A percentile compares a stretch with the other conserved stretches of the same genome.
These are phyloP conservation scores for Coemansia sp. DNA, from an alignment of 192 early-diverging fungal genomes.

Conservation along the genomic window DNA sequence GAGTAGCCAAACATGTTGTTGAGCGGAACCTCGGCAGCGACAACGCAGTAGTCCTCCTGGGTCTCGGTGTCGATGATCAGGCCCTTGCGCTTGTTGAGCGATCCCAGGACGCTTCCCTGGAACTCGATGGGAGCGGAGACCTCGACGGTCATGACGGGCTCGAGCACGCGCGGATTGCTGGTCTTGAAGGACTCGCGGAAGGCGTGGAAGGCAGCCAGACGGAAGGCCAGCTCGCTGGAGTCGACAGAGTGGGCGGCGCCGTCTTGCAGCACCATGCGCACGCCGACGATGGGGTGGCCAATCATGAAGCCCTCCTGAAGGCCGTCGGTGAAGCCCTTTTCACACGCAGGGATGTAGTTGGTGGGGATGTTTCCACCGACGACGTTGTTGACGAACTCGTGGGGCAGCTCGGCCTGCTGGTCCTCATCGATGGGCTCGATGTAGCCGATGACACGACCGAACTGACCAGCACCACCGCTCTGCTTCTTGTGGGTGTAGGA, in stretches of 20 bases:
- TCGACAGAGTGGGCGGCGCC: slow-evolving; percentile 91
- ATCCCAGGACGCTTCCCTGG: slow-evolving; percentile 88
- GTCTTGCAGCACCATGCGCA: slow-evolving; percentile 88
- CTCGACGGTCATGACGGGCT: slow-evolving; percentile 95
- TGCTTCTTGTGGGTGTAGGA: slow-evolving; percentile 99
- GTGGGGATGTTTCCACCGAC: slow-evolving; percentile 93
- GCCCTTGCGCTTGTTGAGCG: slow-evolving; percentile 96
- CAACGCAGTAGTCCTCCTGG: slow-evolving; percentile 87
- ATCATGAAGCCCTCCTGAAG: slow-evolving; percentile 87
- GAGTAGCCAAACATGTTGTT: slow-evolving; percentile 99
- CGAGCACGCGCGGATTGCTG: slow-evolving; percentile 81
- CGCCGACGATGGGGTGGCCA: slow-evolving; percentile 84
- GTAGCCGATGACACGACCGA: slow-evolving; percentile 84
- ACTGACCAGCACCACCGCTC: slow-evolving; percentile 95
- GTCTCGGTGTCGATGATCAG: slow-evolving; percentile 91
- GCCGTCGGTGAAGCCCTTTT: slow-evolving; percentile 94
- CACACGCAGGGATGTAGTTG: slow-evolving; percentile 90
- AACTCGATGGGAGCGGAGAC: slow-evolving; percentile 89
- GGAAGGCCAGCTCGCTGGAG: slow-evolving; percentile 96
- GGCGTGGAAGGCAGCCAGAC: slow-evolving; percentile 78
- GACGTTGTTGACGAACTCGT: slow-evolving; percentile 81
- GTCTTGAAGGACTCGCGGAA: slow-evolving; percentile 89
- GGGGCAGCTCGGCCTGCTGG: slow-evolving; percentile 61
- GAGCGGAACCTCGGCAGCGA: slow-evolving; percentile 84
- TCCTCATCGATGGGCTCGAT: slow-evolving; percentile 79